Conservation (phyloP, 208 protist species). For the Giardia duodenalis region DNA sequence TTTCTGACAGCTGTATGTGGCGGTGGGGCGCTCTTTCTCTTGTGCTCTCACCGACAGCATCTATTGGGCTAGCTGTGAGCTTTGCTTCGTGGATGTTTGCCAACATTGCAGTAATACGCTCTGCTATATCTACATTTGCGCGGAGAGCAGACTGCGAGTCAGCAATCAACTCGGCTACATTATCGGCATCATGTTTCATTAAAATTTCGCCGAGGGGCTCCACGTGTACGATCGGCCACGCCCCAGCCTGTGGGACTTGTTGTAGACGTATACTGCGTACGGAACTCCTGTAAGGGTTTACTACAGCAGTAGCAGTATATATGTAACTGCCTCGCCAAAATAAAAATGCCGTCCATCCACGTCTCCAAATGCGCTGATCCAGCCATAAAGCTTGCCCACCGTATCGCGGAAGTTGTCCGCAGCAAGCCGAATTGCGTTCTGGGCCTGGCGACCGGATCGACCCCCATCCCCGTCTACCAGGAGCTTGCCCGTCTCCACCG, state of each 20-base stretch:
- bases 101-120: too few species aligned
- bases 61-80: too few species aligned
- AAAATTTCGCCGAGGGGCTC: neutral
- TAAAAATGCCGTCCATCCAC: neutral
- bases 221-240: neutral
- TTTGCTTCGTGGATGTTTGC: too few species aligned
- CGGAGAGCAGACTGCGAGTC: too few species aligned
- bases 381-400: neutral
- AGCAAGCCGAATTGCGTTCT: constrained; percentile 5
- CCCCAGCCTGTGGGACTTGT: neutral
- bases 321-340: neutral
- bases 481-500: neutral
- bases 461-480: constrained; percentile 10
- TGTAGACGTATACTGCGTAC: neutral
- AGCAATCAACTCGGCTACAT: neutral
- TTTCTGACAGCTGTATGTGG: too few species aligned
- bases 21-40: too few species aligned
- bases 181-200: neutral
- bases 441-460: constrained; percentile 27
- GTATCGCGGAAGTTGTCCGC: neutral
- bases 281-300: neutral
- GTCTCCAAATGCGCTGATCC: neutral
- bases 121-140: too few species aligned
- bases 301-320: neutral
- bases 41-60: too few species aligned